phyloP scores from a whole-genome alignment of 306 rosid species.

The Quercus gilva region DNA sequence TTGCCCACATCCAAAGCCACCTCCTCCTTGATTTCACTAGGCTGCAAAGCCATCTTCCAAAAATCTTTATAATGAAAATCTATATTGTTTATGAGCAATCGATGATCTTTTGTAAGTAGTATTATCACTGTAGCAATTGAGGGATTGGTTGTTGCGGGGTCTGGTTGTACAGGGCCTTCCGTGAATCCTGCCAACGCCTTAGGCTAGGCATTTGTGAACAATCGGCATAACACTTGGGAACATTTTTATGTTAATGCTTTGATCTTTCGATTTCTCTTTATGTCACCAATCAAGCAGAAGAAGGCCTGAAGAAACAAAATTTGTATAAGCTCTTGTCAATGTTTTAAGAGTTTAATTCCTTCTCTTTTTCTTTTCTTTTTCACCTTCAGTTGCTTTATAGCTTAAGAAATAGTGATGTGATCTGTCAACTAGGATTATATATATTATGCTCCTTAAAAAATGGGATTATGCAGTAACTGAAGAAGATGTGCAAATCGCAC shows the following conservation, averaged over 20 bases:
- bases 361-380: background rate
- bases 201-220: slow-evolving; percentile 60
- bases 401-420: background rate
- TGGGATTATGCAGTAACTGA: background rate
- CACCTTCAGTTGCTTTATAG: background rate
- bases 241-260: slow-evolving; percentile 58
- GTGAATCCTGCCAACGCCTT: slow-evolving; percentile 76
- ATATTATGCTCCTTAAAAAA: background rate
- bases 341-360: background rate
- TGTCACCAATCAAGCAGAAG: slow-evolving; percentile 53
- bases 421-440: background rate
- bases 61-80: slow-evolving; percentile 16
- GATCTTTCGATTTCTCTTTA: slow-evolving; percentile 30
- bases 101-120: too few species aligned
- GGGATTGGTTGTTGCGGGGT: slow-evolving; percentile 36
- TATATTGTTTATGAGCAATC: too few species aligned
- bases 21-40: slow-evolving; percentile 54
- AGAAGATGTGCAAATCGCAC: background rate
- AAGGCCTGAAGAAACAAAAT: slow-evolving; percentile 35
- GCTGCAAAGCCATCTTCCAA: slow-evolving; percentile 62
- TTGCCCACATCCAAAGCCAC: slow-evolving; percentile 66
- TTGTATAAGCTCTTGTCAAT: slow-evolving; percentile 1
- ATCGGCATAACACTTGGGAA: slow-evolving; percentile 55
- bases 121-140: slow-evolving; percentile 27
- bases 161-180: slow-evolving; percentile 60